Conservation (phyloP, 2,329 filamentous ascomycete species). For the Sclerotiophoma versabilis region DNA sequence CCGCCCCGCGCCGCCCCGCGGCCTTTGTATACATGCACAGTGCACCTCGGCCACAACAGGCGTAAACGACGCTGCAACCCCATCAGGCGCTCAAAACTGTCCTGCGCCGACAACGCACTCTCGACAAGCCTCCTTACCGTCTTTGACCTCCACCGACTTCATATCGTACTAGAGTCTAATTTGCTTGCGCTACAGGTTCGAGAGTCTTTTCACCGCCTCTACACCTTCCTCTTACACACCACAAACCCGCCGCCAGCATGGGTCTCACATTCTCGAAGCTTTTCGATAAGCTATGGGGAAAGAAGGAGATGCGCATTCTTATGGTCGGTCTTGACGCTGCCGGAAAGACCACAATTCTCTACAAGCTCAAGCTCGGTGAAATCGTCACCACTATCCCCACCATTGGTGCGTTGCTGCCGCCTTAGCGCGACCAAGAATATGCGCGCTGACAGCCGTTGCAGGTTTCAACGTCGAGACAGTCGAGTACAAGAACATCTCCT, state of each 20-base stretch:
- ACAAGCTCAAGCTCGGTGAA: constrained; percentile 98
- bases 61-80: constrained; percentile 32
- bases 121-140: constrained; percentile 15
- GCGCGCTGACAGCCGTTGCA: constrained; percentile 41
- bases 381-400: constrained; percentile 98
- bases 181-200: constrained; percentile 39
- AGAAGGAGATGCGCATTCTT: constrained; percentile 97
- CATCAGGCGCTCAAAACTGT: constrained; percentile 37
- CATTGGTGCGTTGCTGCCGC: constrained; percentile 64
- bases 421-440: constrained; percentile 8
- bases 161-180: constrained; percentile 24
- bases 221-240: constrained; percentile 31
- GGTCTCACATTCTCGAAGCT: constrained; percentile 93
- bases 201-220: constrained; percentile 45
- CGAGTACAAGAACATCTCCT: constrained; percentile 99
- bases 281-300: constrained; percentile 98
- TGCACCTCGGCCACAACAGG: constrained; percentile 29
- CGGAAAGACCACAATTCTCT: constrained; percentile 96
- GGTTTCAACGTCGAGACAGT: constrained; percentile 99
- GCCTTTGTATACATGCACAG: constrained; percentile 23
- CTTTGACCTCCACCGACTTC: constrained; percentile 18
- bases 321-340: constrained; percentile 98
- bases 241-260: constrained; percentile 71
- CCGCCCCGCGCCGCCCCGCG: constrained; percentile 21
- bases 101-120: constrained; percentile 16